Conservation (phyloP, 176 grass and related monocot species). For the Tuctoria greenei region DNA sequence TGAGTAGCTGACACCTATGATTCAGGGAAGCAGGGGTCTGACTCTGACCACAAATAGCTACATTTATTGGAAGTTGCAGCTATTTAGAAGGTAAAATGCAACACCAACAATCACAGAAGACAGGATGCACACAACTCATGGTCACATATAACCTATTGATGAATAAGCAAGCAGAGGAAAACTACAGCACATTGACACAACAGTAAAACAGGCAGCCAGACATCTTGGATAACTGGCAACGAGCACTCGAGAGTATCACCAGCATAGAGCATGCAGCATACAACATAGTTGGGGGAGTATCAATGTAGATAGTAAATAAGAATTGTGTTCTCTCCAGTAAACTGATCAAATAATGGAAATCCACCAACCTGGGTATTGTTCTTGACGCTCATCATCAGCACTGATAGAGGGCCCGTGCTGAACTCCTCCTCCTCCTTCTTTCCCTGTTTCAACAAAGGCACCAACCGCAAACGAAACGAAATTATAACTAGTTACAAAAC, state of each 20-base stretch:
- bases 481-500: neutral
- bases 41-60: neutral
- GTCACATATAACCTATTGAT: too few relatives aligned
- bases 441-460: constrained; percentile 11
- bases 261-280: neutral
- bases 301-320: neutral
- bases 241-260: too few relatives aligned
- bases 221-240: neutral
- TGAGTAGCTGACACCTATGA: neutral
- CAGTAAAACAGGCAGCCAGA: neutral
- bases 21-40: neutral
- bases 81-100: neutral
- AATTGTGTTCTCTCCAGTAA: neutral
- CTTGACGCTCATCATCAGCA: constrained; percentile 68
- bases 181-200: neutral
- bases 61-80: too few relatives aligned
- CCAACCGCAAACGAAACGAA: neutral
- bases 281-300: neutral
- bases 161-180: neutral
- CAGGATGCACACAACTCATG: neutral
- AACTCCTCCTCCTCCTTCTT: constrained; percentile 83
- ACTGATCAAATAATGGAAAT: neutral
- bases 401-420: constrained; percentile 62
- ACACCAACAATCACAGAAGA: neutral
- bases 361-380: constrained; percentile 61